A percentile compares a stretch with the other conserved stretches of the same genome.
These are phyloP conservation scores for Melastoma malabathricum DNA, from an alignment of 345 rosid genomes.

Conservation along the genomic window DNA sequence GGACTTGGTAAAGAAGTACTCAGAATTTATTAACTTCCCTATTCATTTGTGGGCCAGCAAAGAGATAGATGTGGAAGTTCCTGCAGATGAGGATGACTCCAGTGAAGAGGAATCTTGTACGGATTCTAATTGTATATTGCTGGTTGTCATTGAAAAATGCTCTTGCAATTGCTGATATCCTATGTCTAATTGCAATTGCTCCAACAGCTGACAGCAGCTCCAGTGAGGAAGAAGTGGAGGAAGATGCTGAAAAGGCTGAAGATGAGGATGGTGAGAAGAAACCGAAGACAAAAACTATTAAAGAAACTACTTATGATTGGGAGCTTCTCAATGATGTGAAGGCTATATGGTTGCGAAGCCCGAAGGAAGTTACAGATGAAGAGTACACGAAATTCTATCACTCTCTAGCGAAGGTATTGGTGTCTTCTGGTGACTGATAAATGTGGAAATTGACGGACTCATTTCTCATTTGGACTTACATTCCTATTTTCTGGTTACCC, in stretches of 20 bases:
- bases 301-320: conserved; percentile 82
- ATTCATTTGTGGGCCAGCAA: conserved; percentile 87
- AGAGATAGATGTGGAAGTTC: conserved; percentile 85
- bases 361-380: conserved; percentile 89
- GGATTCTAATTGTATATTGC: not conserved
- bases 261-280: conserved; percentile 68
- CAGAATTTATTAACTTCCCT: conserved; percentile 96
- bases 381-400: conserved; percentile 87
- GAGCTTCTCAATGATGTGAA: conserved; percentile 90
- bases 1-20: conserved; percentile 95
- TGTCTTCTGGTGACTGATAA: not conserved
- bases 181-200: too few species aligned
- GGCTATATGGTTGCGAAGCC: conserved; percentile 95
- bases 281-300: conserved; percentile 65
- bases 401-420: conserved; percentile 66
- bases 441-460: too few species aligned
- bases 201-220: conserved; percentile 40
- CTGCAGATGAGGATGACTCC: conserved; percentile 79
- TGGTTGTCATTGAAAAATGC: too few species aligned
- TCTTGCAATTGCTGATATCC: too few species aligned
- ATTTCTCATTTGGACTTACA: too few species aligned
- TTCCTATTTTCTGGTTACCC: conserved; percentile 6
- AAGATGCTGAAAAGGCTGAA: conserved; percentile 46
- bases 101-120: conserved; percentile 63
- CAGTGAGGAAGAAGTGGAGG: conserved; percentile 48